Base-by-base conservation (phyloP, 371 early-diverging fungal species). In the Basidiobolus heterosporus region DNA sequence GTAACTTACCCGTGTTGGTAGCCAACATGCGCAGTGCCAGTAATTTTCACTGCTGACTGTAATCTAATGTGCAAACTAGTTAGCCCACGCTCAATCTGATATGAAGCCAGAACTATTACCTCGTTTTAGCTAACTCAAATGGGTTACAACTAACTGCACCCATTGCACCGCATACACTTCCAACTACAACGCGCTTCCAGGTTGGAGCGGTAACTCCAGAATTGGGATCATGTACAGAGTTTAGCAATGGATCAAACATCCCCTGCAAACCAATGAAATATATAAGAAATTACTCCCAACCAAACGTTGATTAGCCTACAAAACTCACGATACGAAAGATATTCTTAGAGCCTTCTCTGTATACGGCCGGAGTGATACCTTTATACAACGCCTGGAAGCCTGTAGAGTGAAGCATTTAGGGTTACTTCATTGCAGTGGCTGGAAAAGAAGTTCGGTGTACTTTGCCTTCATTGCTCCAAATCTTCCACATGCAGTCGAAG, bases 121-220 rank as follows among this genome's bases (percentile, higher is more conserved):
- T 47, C 9, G 81, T 80, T 58, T 81, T 81, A 49, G 79, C 65
- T 11, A 81, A 62, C 52, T 78, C 81, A 52, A 81, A 81, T 0
- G 81, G 81, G 57, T 81, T 78, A 46, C 76, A 75, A 14, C 70
- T 60, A 45, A 78, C 60, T 13, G 79, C 81, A 20, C 78, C 79
- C 73, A 78, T 72, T 13, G 75, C 75, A 36, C 81, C 81, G 45
- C 76, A 78, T 8, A 78, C 50, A 0, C 72, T 62, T 18, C 81
- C 81, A 0, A 75, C 78, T 43, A 75, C 50, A 68, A 80, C 71
- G 6, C 79, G 65, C 55, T 81, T 78, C 80, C 78, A 81, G 4
- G 67, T 72, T 1, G 78, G 78, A 0, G 78, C 69, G 15, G 62
- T 56, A 44, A 57, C 54, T 17, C 51, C 58, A 22, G 53, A 52